phyloP scores from a whole-genome alignment of 805 yeast species.

The Wickerhamiella parazyma region DNA sequence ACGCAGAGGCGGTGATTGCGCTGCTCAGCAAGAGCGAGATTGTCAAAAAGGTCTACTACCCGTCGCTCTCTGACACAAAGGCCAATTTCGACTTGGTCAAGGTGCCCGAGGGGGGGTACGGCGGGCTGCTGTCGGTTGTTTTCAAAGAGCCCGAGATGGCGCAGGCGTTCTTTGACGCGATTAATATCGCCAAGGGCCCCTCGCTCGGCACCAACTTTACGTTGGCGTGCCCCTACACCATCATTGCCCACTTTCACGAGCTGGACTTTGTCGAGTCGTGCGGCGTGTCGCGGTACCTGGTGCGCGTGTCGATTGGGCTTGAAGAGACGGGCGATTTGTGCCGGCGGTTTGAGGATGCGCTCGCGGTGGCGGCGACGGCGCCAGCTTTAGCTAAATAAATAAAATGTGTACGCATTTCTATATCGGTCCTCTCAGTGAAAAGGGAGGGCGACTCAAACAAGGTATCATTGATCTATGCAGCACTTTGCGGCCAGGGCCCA shows the following conservation, averaged over 20 bases:
- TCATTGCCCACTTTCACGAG: constrained; percentile 74
- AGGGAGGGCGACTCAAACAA: constrained; percentile 18
- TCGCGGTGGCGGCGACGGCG: constrained; percentile 25
- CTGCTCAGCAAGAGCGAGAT: constrained; percentile 26
- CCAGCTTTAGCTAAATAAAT: not conserved
- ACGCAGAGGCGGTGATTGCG: constrained; percentile 29
- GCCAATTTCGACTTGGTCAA: constrained; percentile 58
- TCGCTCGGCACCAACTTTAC: constrained; percentile 84
- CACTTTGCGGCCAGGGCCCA: constrained; percentile 7
- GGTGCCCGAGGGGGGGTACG: constrained; percentile 70
- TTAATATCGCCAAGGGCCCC: constrained; percentile 71
- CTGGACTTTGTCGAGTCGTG: constrained; percentile 64
- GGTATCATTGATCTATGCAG: constrained; percentile 10
- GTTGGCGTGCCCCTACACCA: constrained; percentile 77
- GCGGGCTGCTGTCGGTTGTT: constrained; percentile 67
- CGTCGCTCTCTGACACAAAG: constrained; percentile 40
- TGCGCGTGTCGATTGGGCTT: constrained; percentile 74
- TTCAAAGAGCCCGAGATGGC: constrained; percentile 56
- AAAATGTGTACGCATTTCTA: constrained; percentile 14
- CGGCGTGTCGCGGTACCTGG: constrained; percentile 68
- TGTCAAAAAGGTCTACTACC: constrained; percentile 59
- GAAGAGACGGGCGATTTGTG: constrained; percentile 55
- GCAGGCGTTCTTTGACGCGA: constrained; percentile 55
- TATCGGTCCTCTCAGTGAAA: constrained; percentile 13
- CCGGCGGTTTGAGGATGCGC: constrained; percentile 37